phyloP scores from a whole-genome alignment of 2,329 filamentous ascomycete species.

The Arthrobotrys pseudoclavata region DNA sequence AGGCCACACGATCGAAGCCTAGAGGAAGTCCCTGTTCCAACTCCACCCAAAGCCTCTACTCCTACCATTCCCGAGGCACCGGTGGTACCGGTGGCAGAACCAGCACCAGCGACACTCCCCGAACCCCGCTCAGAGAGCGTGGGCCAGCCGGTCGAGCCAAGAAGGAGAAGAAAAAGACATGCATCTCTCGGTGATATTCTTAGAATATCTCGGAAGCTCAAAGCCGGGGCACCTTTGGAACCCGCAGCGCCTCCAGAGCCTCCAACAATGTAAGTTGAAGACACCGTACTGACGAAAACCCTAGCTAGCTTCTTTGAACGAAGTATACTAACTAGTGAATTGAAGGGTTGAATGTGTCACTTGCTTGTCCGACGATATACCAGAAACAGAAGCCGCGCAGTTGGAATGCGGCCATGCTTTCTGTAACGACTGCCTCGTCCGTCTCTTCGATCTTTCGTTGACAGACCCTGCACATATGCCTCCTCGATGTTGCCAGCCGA shows the following conservation, averaged over 20 bases:
- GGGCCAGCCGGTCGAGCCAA: slow-evolving; percentile 17
- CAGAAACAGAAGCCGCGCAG: slow-evolving; percentile 74
- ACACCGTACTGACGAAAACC: not conserved
- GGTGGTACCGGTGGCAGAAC: not conserved
- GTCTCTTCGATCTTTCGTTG: slow-evolving; percentile 80
- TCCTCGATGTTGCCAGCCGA: slow-evolving; percentile 79
- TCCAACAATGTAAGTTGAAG: slow-evolving; percentile 46
- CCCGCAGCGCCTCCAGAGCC: slow-evolving; percentile 36
- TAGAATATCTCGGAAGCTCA: slow-evolving; percentile 43
- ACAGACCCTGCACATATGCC: slow-evolving; percentile 86
- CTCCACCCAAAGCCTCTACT: slow-evolving; percentile 8
- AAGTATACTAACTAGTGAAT: slow-evolving; percentile 14
- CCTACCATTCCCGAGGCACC: slow-evolving; percentile 3
- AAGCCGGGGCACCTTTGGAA: slow-evolving; percentile 35
- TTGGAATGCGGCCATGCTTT: slow-evolving; percentile 84
- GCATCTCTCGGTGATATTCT: slow-evolving; percentile 57
- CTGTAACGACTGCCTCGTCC: slow-evolving; percentile 82
- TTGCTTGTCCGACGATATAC: slow-evolving; percentile 78
- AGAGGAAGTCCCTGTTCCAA: slow-evolving; percentile 21
- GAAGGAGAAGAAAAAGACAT: slow-evolving; percentile 46
- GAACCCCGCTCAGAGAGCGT: slow-evolving; percentile 13
- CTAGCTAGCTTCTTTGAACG: not conserved
- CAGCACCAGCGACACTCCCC: slow-evolving; percentile 9
- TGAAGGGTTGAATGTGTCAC: slow-evolving; percentile 78
- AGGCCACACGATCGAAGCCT: slow-evolving; percentile 20